Evolutionary conservation across 1,284 basidiomycete species (phyloP).

Genomic region (Tilletia indica): DNA sequence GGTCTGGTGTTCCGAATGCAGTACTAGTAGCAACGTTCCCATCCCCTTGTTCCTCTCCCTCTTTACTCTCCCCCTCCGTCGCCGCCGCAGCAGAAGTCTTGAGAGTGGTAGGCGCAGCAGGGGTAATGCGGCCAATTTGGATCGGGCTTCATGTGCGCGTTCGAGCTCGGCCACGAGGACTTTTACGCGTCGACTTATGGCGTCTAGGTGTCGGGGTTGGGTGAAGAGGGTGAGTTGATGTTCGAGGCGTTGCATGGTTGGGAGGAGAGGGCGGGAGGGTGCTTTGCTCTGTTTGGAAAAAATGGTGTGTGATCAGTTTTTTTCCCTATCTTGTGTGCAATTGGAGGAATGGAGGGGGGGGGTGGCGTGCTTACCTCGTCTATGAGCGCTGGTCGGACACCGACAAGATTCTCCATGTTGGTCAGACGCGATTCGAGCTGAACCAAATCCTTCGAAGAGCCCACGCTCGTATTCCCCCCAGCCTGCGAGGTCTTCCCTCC

Average conservation of each 20-base stretch:
- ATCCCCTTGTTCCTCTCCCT: neutral
- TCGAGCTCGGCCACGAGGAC: slow-evolving; percentile 89
- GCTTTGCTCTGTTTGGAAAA: slow-evolving; percentile 25
- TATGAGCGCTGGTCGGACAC: slow-evolving; percentile 29
- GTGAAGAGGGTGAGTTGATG: slow-evolving; percentile 82
- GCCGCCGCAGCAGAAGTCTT: too few species aligned
- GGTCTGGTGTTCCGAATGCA: slow-evolving; percentile 33
- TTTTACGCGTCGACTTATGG: slow-evolving; percentile 90
- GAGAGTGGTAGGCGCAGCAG: neutral
- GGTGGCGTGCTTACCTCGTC: slow-evolving; percentile 28
- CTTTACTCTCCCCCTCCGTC: neutral
- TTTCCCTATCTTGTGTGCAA: neutral
- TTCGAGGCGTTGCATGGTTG: slow-evolving; percentile 77
- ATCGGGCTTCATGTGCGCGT: slow-evolving; percentile 66
- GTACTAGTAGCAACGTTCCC: neutral
- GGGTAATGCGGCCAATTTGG: slow-evolving; percentile 37
- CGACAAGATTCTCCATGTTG: slow-evolving; percentile 19
- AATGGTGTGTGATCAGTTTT: neutral
- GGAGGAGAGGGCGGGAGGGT: slow-evolving; percentile 75
- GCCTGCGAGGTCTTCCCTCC: slow-evolving; percentile 16
- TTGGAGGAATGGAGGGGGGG: neutral
- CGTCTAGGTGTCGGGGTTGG: slow-evolving; percentile 92
- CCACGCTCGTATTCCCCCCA: neutral
- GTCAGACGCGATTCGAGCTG: neutral
- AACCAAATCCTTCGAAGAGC: slow-evolving; percentile 3